Base-by-base conservation (phyloP, 495 filamentous ascomycete genomes). In the Trichoderma orchidacearum region DNA sequence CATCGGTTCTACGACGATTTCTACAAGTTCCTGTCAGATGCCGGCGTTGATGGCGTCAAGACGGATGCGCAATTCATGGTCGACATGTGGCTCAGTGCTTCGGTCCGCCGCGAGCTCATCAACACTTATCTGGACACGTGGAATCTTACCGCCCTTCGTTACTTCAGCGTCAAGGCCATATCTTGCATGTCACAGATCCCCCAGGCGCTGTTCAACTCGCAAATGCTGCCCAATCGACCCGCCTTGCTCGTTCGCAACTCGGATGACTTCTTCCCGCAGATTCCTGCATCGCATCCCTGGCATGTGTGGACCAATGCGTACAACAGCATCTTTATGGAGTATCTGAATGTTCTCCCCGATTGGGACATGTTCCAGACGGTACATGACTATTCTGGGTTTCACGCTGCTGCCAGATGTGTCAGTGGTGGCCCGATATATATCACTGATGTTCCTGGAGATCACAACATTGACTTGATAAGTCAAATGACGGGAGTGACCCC, bases 301-400 rank as follows among this genome's bases (percentile, higher is more conserved):
- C 93, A 98, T 69, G 74, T 98, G 48, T 98, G 91, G 69, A 82
- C 84, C 58, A 97, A 97, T 64, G 89, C 92, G 2, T 87, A 96
- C 68, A 96, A 94, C 65, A 72, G 85, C n/a, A 76, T 96, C 13
- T 74, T 95, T 18, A 92, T 90, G 1, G 74, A 76, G 52, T 75
- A 80, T 56, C 62, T 81, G 17, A 75, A 77, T 56, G 51, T 73
- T 12, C 61, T 79, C 1, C 90, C 90, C 0, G 93, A 98, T 68
- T 98, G 93, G 93, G 93, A 97, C 68, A 97, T 98, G 93, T 98
- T 98, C 68, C 93, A 98, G 65, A 95, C 93, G 1, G 67, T 69
- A 15, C 87, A 92, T 63, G 72, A 78, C 2, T 93, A 86, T 61
- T 84, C 84, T 1, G 77, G 76, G 0, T 93, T 91, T 69, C 93